Evolutionary conservation across 2,329 filamentous ascomycete genomes (phyloP), one percentile per base, ranked within the genome.

Genomic region (Arthrinium puccinioides): DNA sequence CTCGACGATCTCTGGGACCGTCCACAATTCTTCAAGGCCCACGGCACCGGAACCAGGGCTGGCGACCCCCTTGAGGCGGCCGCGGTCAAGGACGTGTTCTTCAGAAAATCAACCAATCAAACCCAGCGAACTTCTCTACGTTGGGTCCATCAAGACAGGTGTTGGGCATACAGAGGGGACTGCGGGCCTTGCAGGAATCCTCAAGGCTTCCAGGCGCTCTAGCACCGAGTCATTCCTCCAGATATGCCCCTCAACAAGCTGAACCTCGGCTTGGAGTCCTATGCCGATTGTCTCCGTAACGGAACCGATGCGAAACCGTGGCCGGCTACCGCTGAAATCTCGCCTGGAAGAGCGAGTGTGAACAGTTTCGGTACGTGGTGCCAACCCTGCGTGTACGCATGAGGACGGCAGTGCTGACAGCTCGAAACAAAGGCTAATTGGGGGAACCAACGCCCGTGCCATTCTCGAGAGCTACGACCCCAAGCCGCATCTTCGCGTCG

Each of bases 321-420:
- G 49, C 49, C 20, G 14, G 26, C 3, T 2, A 15, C 8, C 4
- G 64, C 64, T 0, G 70, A 74, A 47, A 66, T 66, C 69, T 1
- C 46, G 73, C 56, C 62, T 13, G 13, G 68, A 69, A 0, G 66
- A 65, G 8, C 35, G 73, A 6, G 52, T 74, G 15, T 31, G 9
- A 31, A 31, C 70, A 68, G 9, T 29, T 29, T 29, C 26, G 46
- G 59, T 63, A 0, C 45, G 67, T 1, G 49, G 64, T 18, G 52
- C 57, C 29, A 56, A 25, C 23, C 23, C 23, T 13, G 72, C 47
- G 57, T 62, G 33, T 51, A 67, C 23, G 53, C 50, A 7, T 42
- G 43, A 2, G 45, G 71, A 4, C 61, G 64, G 0, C 64, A 64
- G 2, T 70, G 70, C 37, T 50, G 67, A 9, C 63, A 67, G 29